Evolutionary conservation across 2,329 filamentous ascomycete genomes (phyloP).

Genomic region (Fusarium foetens): DNA sequence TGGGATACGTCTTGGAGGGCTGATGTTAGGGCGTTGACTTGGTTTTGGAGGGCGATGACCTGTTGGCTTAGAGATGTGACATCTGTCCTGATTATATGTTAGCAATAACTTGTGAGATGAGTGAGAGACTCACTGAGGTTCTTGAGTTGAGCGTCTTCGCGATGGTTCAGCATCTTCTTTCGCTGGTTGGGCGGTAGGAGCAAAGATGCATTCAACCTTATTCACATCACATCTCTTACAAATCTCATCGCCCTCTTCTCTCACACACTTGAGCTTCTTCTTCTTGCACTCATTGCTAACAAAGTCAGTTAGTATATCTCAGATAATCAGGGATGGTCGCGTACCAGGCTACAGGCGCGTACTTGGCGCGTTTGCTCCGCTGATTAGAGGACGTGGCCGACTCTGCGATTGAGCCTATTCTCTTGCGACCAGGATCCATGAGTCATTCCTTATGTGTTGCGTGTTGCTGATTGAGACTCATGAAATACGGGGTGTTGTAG

Average conservation of each 20-base stretch:
- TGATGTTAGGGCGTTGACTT: not conserved
- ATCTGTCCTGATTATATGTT: not conserved
- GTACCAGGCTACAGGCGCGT: slow-evolving; percentile 19
- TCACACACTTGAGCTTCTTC: slow-evolving; percentile 16
- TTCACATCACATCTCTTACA: slow-evolving; percentile 2
- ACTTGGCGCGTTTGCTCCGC: slow-evolving; percentile 15
- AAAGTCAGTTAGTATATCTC: not conserved
- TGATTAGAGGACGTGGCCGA: not conserved
- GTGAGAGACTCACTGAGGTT: not conserved
- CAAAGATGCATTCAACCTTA: slow-evolving; percentile 3
- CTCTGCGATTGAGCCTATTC: not conserved
- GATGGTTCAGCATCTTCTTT: not conserved
- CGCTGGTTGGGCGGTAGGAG: not conserved
- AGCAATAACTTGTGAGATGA: rapidly evolving
- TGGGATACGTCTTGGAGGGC: slow-evolving; percentile 6
- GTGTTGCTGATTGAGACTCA: not conserved
- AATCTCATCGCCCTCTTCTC: not conserved
- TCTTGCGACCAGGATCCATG: slow-evolving; percentile 6
- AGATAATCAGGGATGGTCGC: not conserved
- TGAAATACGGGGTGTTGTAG: not conserved
- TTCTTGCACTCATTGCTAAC: slow-evolving; percentile 16
- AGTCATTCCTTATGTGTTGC: not conserved
- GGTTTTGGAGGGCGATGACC: not conserved
- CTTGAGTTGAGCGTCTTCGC: not conserved
- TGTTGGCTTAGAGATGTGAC: not conserved